These are phyloP conservation scores for Epichloe amarillans DNA, from an alignment of 2,329 filamentous ascomycete genomes.

Conservation along the genomic window DNA sequence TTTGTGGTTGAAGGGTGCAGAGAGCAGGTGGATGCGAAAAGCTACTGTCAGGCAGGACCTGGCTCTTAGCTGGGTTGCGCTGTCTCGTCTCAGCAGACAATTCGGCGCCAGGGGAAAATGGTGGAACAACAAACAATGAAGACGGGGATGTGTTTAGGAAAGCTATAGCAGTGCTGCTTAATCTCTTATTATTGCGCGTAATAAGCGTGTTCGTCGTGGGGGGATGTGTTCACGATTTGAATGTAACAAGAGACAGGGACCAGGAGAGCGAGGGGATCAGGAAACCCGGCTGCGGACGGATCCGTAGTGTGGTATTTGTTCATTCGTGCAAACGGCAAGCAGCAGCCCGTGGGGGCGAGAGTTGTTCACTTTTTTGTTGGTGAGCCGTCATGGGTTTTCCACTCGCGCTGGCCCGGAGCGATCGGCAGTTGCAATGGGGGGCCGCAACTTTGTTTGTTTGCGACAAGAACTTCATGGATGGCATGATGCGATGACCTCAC, in stretches of 20 bases:
- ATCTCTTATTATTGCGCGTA: not conserved
- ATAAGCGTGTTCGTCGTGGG: no score
- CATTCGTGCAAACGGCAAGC: not conserved
- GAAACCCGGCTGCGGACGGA: no score
- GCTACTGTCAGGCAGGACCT: not conserved
- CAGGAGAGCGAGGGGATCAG: no score
- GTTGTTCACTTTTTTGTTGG: no score
- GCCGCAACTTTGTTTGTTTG: not conserved
- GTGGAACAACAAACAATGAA: not conserved
- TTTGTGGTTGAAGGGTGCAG: not conserved
- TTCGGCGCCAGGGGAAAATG: not conserved
- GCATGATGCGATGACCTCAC: conserved; percentile 7
- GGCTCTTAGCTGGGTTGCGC: not conserved
- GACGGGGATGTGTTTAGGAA: not conserved
- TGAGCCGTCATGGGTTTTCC: not conserved
- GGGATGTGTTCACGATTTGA: no score
- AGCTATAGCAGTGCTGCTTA: not conserved
- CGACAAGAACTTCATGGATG: not conserved
- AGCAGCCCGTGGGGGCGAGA: no score
- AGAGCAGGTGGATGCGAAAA: not conserved
- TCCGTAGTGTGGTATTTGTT: not conserved
- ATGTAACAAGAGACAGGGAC: no score
- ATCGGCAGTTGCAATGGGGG: conserved; percentile 6
- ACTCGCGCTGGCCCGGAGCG: not conserved
- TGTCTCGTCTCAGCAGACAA: not conserved